These are phyloP conservation scores for Chaetothyriales sp. DNA, from an alignment of 2,329 filamentous ascomycete species.

Conservation along the genomic window DNA sequence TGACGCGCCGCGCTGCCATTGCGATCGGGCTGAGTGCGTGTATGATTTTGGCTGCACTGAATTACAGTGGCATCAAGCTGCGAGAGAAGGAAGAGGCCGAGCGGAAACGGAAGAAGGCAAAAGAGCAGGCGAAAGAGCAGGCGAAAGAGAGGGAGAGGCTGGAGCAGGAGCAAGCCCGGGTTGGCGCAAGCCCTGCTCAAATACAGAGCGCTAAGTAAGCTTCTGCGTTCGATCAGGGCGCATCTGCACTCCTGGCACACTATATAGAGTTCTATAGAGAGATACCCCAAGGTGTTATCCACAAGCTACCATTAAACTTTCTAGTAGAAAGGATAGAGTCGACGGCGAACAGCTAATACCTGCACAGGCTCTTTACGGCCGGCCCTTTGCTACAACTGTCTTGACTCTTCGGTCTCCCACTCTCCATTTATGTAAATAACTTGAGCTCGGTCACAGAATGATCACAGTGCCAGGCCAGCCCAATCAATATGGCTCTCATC, in stretches of 20 bases:
- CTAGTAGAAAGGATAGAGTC: background rate
- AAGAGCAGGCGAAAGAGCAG: slow-evolving; percentile 16
- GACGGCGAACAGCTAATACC: no score
- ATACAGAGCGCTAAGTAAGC: background rate
- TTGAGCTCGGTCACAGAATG: background rate
- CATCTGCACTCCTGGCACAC: background rate
- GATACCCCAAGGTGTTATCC: background rate
- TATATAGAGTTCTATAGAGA: background rate
- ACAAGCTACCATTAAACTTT: background rate
- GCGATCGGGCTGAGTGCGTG: slow-evolving; percentile 39
- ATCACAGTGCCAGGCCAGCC: slow-evolving; percentile 5
- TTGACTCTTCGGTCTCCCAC: no score
- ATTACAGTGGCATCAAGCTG: slow-evolving; percentile 27
- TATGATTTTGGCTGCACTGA: slow-evolving; percentile 35
- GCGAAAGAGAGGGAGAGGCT: slow-evolving; percentile 5
- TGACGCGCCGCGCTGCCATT: slow-evolving; percentile 49
- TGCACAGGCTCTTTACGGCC: background rate
- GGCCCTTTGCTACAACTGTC: no score
- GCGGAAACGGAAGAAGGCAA: slow-evolving; percentile 22
- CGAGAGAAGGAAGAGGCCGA: slow-evolving; percentile 23
- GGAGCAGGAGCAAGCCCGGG: slow-evolving; percentile 13
- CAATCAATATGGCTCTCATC: slow-evolving; percentile 14
- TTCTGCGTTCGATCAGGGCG: background rate
- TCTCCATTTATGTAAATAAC: slow-evolving; percentile 1
- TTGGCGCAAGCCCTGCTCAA: background rate